Conservation (phyloP, 108 stramenopile species). For the Nitzschia sp. region DNA sequence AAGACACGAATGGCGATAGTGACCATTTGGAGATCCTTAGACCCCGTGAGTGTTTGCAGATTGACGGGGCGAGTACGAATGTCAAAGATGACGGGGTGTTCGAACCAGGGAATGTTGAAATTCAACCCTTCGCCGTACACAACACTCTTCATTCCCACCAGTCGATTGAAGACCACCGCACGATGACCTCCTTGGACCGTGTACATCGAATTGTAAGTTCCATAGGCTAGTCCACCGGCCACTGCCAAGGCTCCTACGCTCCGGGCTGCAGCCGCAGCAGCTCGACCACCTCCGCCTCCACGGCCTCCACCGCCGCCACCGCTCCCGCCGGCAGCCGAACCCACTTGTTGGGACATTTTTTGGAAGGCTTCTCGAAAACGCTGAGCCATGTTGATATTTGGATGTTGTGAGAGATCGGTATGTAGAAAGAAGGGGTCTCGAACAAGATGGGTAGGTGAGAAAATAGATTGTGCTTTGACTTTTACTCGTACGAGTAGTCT, state of each 20-base stretch:
- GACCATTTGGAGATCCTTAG: constrained; percentile 99
- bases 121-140: constrained; percentile 96
- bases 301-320: constrained; percentile 67
- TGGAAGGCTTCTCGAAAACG: constrained; percentile 83
- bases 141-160: constrained; percentile 88
- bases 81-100: constrained; percentile 94
- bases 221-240: constrained; percentile 85
- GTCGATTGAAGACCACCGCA: constrained; percentile 95
- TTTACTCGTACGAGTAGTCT: too few relatives aligned
- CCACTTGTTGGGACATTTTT: constrained; percentile 74
- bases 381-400: constrained; percentile 69
- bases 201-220: constrained; percentile 92
- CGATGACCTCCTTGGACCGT: constrained; percentile 97
- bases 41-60: constrained; percentile 93
- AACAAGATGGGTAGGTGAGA: too few relatives aligned
- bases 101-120: constrained; percentile 98
- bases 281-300: constrained; percentile 65
- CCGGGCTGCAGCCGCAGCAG: constrained; percentile 75
- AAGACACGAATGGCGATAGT: constrained; percentile 98
- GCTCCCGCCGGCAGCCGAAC: constrained; percentile 44
- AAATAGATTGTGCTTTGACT: too few relatives aligned
- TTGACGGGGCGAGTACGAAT: constrained; percentile 96
- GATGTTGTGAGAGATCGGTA: too few relatives aligned
- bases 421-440: too few relatives aligned
- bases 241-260: constrained; percentile 69